Base-by-base conservation (phyloP, 495 filamentous ascomycete species). In the Penicillium coffeae region DNA sequence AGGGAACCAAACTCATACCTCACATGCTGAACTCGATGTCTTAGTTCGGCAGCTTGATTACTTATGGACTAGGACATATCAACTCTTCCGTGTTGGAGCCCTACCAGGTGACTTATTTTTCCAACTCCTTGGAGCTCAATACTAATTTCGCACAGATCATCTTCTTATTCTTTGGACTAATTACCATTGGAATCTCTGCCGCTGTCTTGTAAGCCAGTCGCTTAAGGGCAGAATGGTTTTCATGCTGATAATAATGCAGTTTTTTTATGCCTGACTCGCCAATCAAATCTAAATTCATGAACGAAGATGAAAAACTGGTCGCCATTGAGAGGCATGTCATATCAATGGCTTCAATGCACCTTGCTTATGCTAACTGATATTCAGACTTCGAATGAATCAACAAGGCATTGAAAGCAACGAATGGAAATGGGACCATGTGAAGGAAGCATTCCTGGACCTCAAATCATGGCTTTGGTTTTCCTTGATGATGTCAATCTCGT, bases 401-500 rank as follows among this genome's bases (percentile, higher is more conserved):
- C 79, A 81, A 67, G 80, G 81, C 25, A 69, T 82, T 8, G 67
- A 77, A 21, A 81, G 70, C 12, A 69, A 77, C 30, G 66, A 75
- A 34, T 84, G 79, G 79, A 77, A 78, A 57, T 83, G 78, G 75
- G 75, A 80, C 15, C 81, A 84, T 54, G 79, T 86, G 0, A 69
- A 66, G 38, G 84, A 88, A 54, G 77, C 79, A 13, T 68, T 78
- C 21, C 56, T 78, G 15, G 84, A 88, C 54, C 44, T 80, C 9
- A 88, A 88, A 67, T 84, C 83, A 1, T 83, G 80, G 74, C 64
- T 81, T 21, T 86, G 83, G 83, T 85, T 86, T 54, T 61, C 76
- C 2, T 59, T 84, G 50, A 78, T 86, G 52, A 74, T 72, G 47
- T 56, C 69, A 7, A 71, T 76, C 33, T 74, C 73, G 65, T 76